Base-by-base conservation (phyloP, 2,329 filamentous ascomycete species). In the Colletotrichum sp. region DNA sequence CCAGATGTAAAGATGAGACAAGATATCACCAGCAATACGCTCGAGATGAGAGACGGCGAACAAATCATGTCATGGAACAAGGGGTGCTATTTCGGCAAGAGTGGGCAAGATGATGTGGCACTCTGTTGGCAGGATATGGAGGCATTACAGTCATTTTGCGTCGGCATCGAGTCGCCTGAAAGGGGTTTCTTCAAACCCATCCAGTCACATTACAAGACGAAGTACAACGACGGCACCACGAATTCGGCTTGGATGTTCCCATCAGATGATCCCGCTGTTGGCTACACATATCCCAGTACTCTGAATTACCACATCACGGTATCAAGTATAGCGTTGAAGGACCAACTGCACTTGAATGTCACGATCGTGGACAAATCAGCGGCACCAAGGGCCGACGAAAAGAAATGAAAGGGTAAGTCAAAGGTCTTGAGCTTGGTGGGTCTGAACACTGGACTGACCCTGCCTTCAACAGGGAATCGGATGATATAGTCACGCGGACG, bases 81-180 rank as follows among this genome's bases (percentile, higher is more conserved):
- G 24, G 73, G 73, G 2, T 76, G 73, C 28, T 76, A 76, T 7
- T 76, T 76, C 13, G 73, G 70, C 26, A 69, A 73, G 70, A 76
- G 73, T 57, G 70, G 73, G 1, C 18, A 24, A 8, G 73, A 76
- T 34, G 24, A 76, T 13, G 70, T 73, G 1, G 44, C 49, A 28
- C 70, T 76, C 2, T 76, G 73, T 15, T 76, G 73, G 73, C 70
- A 73, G 52, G 73, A 76, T 32, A 73, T 73, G 73, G 64, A 73
- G 21, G 73, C 70, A 21, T 15, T 76, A 4, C 70, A 73, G 28
- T 64, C 57, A n/a, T 76, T 76, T 15, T 76, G 73, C 59, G 16
- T 76, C 34, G 70, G 73, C 59, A 49, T 76, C 15, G 70, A 76
- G 57, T 76, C 73, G 21, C 73, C 73, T 13, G 73, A 76, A 9